Base-by-base conservation (phyloP, 2,329 filamentous ascomycete species). In the Alternaria sp. region DNA sequence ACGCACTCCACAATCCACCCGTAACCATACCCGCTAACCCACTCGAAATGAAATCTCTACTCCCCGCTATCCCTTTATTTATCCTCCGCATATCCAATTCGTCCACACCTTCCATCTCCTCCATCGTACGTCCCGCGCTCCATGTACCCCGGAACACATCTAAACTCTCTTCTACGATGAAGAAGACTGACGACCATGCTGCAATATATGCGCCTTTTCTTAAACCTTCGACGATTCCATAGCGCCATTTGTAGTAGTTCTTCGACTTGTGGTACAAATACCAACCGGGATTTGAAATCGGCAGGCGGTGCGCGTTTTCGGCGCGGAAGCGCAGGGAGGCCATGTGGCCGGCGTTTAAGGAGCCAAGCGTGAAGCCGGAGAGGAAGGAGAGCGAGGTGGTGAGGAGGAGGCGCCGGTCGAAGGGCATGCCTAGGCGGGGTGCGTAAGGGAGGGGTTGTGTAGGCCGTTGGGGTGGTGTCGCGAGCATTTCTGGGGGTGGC, bases 261-360 rank as follows among this genome's bases (percentile, higher is more conserved):
- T 98, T 98, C 78, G 89, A 93, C 82, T 97, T 97, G 84, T 98
- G 95, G 81, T 99, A 99, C n/a, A 98, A 87, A 78, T 95, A 99
- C 96, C 96, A 99, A 18, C 94, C 95, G 3, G 90, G 88, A 25
- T 92, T 90, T 1, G 90, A 90, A 4, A 88, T 89, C 20, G 96
- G 96, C 66, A 97, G 89, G 69, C 95, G 92, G 84, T 99, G 96
- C 1, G 96, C 94, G 77, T 99, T 97, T 82, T 99, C 96, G 64
- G 96, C 96, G 59, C 95, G 91, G 83, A 97, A 99, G 43, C 92
- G 91, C 61, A 97, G 85, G 55, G 92, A 90, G 1, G 92, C 88
- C 77, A 87, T 89, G 75, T 89, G 89, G 62, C 89, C 90, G 23
- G 93, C 93, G 60, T 94, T 88, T 7, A 88, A 85, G 18, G 90